Conservation (phyloP, 176 grass and related monocot genomes). For the Paspalum notatum region DNA sequence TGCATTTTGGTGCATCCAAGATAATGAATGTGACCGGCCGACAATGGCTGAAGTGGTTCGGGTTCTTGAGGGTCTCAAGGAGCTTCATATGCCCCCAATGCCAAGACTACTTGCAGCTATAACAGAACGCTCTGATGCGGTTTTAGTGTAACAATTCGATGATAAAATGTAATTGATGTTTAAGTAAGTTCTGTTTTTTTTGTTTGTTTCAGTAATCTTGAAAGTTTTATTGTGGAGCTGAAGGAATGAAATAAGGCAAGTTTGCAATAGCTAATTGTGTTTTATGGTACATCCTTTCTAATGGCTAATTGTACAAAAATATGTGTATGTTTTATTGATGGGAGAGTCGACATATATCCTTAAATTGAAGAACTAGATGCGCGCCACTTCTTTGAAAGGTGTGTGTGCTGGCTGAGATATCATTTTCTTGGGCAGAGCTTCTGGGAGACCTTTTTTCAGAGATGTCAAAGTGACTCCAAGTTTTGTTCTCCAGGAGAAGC, state of each 20-base stretch:
- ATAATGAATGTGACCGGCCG: neutral
- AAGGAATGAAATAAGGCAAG: neutral
- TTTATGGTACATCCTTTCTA: too few species aligned
- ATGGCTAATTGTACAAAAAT: neutral
- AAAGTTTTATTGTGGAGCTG: neutral
- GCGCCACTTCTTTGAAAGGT: neutral
- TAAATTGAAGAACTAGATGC: neutral
- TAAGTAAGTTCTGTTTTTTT: neutral
- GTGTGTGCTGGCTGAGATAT: neutral
- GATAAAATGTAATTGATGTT: neutral
- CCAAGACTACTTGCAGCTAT: neutral
- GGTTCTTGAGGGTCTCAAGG: neutral
- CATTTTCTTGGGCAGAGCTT: neutral
- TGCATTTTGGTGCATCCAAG: constrained; percentile 5
- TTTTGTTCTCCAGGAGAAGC: neutral
- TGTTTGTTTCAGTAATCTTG: neutral
- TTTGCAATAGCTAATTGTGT: neutral
- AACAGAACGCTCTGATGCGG: neutral
- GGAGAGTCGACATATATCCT: neutral
- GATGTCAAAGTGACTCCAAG: neutral
- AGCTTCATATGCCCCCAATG: neutral
- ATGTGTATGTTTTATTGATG: neutral
- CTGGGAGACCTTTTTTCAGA: neutral
- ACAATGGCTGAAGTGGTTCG: neutral
- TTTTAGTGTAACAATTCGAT: neutral